Conservation (phyloP, 2,329 filamentous ascomycete species). For the Neonectria punicea region DNA sequence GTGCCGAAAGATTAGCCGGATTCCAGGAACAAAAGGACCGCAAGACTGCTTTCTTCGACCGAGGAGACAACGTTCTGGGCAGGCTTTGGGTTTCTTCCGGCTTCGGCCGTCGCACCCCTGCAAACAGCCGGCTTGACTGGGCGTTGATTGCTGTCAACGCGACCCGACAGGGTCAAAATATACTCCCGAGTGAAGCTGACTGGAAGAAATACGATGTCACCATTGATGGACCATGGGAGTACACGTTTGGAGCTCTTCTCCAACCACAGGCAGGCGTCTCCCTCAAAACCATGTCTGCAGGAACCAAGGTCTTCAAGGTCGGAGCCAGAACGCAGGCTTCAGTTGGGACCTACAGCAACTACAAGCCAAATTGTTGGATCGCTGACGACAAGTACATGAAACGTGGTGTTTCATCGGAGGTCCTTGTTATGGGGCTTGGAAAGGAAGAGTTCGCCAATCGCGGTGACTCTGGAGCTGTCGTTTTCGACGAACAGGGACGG, state of each 20-base stretch:
- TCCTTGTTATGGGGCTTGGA: neutral
- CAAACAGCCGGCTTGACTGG: neutral
- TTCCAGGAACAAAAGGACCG: too few relatives aligned
- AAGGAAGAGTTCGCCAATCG: neutral
- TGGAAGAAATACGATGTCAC: neutral
- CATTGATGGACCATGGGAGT: too few relatives aligned
- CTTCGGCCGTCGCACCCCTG: neutral
- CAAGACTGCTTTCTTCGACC: neutral
- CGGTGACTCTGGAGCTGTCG: slow-evolving; percentile 15
- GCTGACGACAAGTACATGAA: neutral
- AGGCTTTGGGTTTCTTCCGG: neutral
- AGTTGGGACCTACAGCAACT: neutral
- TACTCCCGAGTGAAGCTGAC: neutral
- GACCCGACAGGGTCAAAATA: neutral
- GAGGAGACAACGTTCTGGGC: neutral
- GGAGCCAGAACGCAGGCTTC: neutral
- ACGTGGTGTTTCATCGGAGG: neutral
- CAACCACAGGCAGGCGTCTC: neutral
- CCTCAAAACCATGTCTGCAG: neutral
- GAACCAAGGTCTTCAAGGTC: neutral
- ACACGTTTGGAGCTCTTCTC: neutral
- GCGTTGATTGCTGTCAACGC: neutral
- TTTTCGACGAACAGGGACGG: neutral
- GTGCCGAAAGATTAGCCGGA: too few relatives aligned
- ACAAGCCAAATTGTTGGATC: neutral